Percentiles rank a stretch among this genome's conserved stretches.
phyloP scores from a whole-genome alignment of 2,329 filamentous ascomycete genomes.

The Neoscytalidium dimidiatum region DNA sequence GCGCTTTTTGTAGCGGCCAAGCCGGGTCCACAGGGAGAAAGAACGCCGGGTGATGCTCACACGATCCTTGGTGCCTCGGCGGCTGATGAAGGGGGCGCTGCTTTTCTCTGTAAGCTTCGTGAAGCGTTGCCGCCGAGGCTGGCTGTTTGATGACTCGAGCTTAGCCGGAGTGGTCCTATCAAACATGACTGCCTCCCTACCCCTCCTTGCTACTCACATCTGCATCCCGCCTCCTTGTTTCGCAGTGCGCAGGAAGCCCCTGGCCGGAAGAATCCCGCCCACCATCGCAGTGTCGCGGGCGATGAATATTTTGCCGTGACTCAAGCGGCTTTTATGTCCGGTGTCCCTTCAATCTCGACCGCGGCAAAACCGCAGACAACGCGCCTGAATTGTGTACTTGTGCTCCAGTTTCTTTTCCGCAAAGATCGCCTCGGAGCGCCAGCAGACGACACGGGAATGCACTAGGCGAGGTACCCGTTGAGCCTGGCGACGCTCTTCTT shows the following conservation, averaged over 20 bases:
- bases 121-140: slow-evolving; percentile 16
- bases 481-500: not conserved
- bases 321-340: not conserved
- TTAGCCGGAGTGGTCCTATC: slow-evolving; percentile 1
- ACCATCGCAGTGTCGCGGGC: not conserved
- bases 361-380: not conserved
- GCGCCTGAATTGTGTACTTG: not conserved
- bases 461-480: not conserved
- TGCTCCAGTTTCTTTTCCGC: not conserved
- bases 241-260: not conserved
- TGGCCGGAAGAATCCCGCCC: not conserved
- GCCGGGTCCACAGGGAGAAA: not conserved
- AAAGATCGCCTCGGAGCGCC: not conserved
- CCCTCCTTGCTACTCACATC: not conserved
- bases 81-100: slow-evolving; percentile 10
- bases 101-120: slow-evolving; percentile 10
- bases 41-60: not conserved
- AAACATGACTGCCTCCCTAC: not conserved
- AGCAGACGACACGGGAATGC: not conserved
- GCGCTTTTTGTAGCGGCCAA: not conserved
- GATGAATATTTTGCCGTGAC: not conserved
- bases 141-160: slow-evolving; percentile 12
- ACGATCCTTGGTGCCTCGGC: not conserved
- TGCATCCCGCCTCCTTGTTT: not conserved
- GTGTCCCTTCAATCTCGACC: slow-evolving; percentile 4